Conservation (phyloP, 306 rosid genomes). For the Sicyos baderoa region DNA sequence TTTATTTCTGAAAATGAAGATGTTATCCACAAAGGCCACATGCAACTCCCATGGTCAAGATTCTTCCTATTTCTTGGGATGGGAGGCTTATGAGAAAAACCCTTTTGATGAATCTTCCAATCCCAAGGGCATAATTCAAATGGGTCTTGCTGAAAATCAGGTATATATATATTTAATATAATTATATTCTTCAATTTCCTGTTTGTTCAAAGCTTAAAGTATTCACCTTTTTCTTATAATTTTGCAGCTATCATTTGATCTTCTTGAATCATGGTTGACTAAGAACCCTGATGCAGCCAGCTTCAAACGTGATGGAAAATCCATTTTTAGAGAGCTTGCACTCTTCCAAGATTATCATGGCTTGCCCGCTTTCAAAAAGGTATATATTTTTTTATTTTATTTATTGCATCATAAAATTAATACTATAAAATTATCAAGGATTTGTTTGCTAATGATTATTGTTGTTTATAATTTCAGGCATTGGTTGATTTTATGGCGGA, state of each 20-base stretch:
- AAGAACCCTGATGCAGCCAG: conserved; percentile 68
- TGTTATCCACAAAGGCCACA: conserved; percentile 63
- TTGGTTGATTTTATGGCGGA: conserved; percentile 64
- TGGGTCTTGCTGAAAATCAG: conserved; percentile 99
- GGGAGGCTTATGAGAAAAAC: conserved; percentile 84
- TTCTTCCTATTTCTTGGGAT: conserved; percentile 90
- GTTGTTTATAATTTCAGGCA: conserved; percentile 21
- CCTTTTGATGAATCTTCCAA: conserved; percentile 55
- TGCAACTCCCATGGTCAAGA: conserved; percentile 96
- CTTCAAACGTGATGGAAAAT: conserved; percentile 63
- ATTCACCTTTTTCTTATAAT: neutral
- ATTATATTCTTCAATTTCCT: neutral
- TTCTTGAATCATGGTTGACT: conserved; percentile 65
- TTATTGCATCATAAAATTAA: too few species aligned
- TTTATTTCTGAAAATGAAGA: conserved; percentile 55
- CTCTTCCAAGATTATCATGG: conserved; percentile 96
- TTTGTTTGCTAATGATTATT: neutral
- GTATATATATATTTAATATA: conserved; percentile 20
- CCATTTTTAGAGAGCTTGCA: conserved; percentile 80
- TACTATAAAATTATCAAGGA: neutral
- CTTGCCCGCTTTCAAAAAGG: conserved; percentile 69
- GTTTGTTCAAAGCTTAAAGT: neutral
- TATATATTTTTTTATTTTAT: neutral
- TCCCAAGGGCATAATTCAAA: conserved; percentile 84
- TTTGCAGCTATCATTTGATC: conserved; percentile 75